Conservation (phyloP, 1,139 yeast species). For the Lizanozyma gosingica region DNA sequence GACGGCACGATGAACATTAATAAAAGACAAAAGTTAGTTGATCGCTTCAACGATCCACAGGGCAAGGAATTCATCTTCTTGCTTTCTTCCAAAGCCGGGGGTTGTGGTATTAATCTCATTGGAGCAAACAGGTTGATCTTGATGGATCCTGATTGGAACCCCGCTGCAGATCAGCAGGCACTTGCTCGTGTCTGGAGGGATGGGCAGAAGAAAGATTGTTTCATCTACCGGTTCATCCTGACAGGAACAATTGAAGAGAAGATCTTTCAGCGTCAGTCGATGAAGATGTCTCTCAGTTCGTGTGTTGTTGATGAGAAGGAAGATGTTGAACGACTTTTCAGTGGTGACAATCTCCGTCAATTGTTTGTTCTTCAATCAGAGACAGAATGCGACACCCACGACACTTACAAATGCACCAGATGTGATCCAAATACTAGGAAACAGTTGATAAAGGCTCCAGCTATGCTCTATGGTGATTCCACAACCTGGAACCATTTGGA, state of each 20-base stretch:
- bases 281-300: constrained; percentile 86
- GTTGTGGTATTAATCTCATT: constrained; percentile 94
- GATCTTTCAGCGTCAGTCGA: constrained; percentile 93
- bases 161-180: constrained; percentile 98
- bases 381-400: constrained; percentile 86
- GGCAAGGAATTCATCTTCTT: constrained; percentile 83
- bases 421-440: constrained; percentile 51
- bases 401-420: constrained; percentile 80
- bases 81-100: constrained; percentile 95
- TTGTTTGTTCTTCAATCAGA: constrained; percentile 63
- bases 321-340: constrained; percentile 87
- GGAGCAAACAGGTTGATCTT: constrained; percentile 89
- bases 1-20: constrained; percentile 92
- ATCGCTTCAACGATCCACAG: constrained; percentile 82
- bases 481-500: constrained; percentile 94
- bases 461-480: constrained; percentile 96
- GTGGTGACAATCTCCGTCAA: constrained; percentile 69
- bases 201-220: constrained; percentile 96
- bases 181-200: constrained; percentile 98
- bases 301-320: constrained; percentile 96
- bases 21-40: constrained; percentile 90
- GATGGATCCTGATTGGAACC: constrained; percentile 98
- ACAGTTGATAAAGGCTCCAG: constrained; percentile 62
- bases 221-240: constrained; percentile 83
- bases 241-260: constrained; percentile 97